Evolutionary conservation across 805 yeast species (phyloP).

Genomic region (Limtongozyma cylindracea): DNA sequence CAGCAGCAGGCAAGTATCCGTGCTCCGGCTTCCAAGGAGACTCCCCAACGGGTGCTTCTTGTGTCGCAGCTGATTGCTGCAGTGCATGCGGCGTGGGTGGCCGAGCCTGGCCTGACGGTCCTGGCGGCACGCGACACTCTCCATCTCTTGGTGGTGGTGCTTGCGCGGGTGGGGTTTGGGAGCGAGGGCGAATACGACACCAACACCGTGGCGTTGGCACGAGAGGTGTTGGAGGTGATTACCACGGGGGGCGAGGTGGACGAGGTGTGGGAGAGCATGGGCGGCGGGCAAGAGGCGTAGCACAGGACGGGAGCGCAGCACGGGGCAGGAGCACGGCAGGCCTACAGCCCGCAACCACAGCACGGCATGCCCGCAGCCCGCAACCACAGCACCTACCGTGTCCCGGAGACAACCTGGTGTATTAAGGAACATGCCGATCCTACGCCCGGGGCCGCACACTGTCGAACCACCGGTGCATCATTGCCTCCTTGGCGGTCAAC

Average conservation of each 20-base stretch:
- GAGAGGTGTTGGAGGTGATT: constrained; percentile 41
- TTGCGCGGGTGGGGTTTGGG: constrained; percentile 13
- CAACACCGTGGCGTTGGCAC: constrained; percentile 20
- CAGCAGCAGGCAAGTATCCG: too few species aligned
- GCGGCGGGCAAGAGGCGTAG: constrained; percentile 4
- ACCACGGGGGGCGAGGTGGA: constrained; percentile 65
- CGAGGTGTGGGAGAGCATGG: constrained; percentile 42
- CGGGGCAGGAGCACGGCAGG: too few species aligned
- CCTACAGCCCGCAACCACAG: too few species aligned
- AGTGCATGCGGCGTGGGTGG: constrained; percentile 19
- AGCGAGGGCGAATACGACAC: constrained; percentile 9
- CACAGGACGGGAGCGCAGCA: too few species aligned
- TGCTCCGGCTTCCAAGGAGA: too few species aligned
- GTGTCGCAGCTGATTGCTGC: constrained; percentile 16
- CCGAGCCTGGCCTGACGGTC: constrained; percentile 18
- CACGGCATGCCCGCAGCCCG: too few species aligned
- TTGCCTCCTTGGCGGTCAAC: constrained; percentile 71
- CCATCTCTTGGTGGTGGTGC: constrained; percentile 13
- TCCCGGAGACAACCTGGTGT: too few species aligned
- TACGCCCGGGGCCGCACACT: constrained; percentile 2
- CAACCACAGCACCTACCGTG: too few species aligned
- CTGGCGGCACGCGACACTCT: constrained; percentile 2
- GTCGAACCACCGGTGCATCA: constrained; percentile 49
- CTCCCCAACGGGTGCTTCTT: too few species aligned
- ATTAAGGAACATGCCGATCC: too few species aligned